phyloP scores from a whole-genome alignment of 805 yeast genomes.

The Saccharomycodes ludwigii region DNA sequence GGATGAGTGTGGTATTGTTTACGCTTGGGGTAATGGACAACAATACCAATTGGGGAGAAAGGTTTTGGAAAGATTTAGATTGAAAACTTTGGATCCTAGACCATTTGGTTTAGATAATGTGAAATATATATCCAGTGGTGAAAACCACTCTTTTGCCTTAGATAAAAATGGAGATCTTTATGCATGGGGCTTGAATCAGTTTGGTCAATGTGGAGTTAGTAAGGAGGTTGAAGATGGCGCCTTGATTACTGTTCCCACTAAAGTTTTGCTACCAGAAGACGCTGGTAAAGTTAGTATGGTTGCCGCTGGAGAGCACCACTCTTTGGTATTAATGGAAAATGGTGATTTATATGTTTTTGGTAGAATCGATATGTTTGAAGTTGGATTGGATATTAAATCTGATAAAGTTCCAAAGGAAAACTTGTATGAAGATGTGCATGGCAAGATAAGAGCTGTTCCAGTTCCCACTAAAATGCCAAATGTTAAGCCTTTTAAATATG shows the following conservation, averaged over 20 bases:
- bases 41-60: slow-evolving; percentile 85
- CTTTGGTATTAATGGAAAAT: slow-evolving; percentile 55
- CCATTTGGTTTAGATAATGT: slow-evolving; percentile 73
- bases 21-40: slow-evolving; percentile 97
- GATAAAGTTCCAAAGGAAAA: slow-evolving; percentile 52
- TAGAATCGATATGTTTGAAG: slow-evolving; percentile 84
- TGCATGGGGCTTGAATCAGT: slow-evolving; percentile 95
- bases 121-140: slow-evolving; percentile 80
- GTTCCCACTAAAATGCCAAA: slow-evolving; percentile 58
- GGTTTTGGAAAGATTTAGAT: slow-evolving; percentile 57
- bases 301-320: slow-evolving; percentile 93
- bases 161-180: slow-evolving; percentile 56
- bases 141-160: slow-evolving; percentile 90
- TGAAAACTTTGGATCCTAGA: slow-evolving; percentile 64
- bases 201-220: slow-evolving; percentile 86
- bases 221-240: slow-evolving; percentile 79
- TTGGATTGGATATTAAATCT: slow-evolving; percentile 51
- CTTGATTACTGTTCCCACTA: slow-evolving; percentile 63
- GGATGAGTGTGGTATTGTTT: slow-evolving; percentile 75
- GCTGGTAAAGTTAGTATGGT: slow-evolving; percentile 44
- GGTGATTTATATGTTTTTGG: slow-evolving; percentile 84
- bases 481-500: slow-evolving; percentile 42
- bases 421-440: slow-evolving; percentile 65
- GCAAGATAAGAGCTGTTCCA: slow-evolving; percentile 75
- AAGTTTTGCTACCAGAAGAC: slow-evolving; percentile 49